A percentile compares a stretch with the other conserved stretches of the same genome.
These are phyloP conservation scores for Jaenimonas drosophilae DNA, from an alignment of 208 protist species.

Conservation along the genomic window DNA sequence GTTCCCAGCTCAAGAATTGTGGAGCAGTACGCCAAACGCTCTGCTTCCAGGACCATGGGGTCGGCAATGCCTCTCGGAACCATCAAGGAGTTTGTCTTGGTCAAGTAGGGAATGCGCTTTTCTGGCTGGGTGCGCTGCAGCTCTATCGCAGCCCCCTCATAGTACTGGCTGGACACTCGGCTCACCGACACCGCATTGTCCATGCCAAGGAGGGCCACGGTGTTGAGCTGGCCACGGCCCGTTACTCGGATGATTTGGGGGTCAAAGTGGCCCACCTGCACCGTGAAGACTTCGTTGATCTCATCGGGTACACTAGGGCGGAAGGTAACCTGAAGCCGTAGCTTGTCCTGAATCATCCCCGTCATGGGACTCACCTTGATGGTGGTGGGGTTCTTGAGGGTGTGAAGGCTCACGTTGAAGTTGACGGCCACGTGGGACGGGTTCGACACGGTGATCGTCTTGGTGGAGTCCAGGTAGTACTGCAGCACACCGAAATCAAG, in stretches of 20 bases:
- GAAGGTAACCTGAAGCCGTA: conserved; percentile 67
- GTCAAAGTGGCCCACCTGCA: conserved; percentile 92
- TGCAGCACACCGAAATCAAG: conserved; percentile 89
- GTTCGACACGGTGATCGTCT: conserved; percentile 85
- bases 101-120: conserved; percentile 22
- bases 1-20: background rate
- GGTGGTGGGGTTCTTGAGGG: conserved; percentile 26
- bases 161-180: conserved; percentile 1
- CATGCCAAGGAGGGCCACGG: conserved; percentile 19
- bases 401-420: conserved; percentile 59
- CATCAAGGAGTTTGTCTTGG: conserved; percentile 6
- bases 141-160: conserved; percentile 4
- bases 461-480: conserved; percentile 55
- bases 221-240: conserved; percentile 67
- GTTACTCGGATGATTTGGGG: conserved; percentile 73
- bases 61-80: conserved; percentile 3
- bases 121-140: conserved; percentile 1
- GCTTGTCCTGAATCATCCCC: conserved; percentile 65
- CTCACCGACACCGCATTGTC: conserved; percentile 11
- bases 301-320: conserved; percentile 76
- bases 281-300: conserved; percentile 65
- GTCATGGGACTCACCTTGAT: conserved; percentile 72
- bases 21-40: conserved; percentile 62
- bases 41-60: conserved; percentile 46
- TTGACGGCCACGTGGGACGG: conserved; percentile 78